Base-by-base conservation (phyloP, 1,284 basidiomycete species). In the Puccinia triticina region DNA sequence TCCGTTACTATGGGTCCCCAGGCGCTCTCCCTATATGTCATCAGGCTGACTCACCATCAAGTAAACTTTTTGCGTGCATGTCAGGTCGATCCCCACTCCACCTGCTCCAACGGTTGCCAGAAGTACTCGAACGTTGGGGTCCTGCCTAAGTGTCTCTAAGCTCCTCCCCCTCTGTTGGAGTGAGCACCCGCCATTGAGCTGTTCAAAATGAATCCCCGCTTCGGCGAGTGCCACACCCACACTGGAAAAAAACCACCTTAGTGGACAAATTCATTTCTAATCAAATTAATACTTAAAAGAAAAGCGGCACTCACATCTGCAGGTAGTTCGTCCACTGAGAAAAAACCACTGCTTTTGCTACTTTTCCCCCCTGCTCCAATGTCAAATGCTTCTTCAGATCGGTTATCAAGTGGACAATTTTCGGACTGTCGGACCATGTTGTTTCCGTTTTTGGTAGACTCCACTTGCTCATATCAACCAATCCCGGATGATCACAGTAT, bases 401-500 rank as follows among this genome's bases (percentile, higher is more conserved):
- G 1, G 0, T 12, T 4, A 66, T 66, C 61, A 66, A 66, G 14
- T 66, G 61, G 26, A 40, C 61, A 11, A 66, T 16, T 66, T 66
- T 66, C 4, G 37, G 32, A 40, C 61, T 37, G 14, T 66, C 61
- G 11, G 26, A 11, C 61, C 61, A 66, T 37, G 2, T 66, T 1
- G 26, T 43, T 66, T 34, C 29, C 0, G 7, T 11, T 12, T 14
- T 1, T 1, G 61, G 61, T 16, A 66, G 37, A 66, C 18, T 18
- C 0, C 8, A 66, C 14, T 66, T 1, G 29, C 32, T 66, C 1
- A 5, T 2, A 12, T 34, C 5, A 14, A 34, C 2, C 61, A 66
- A 66, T 40, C 37, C 12, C 61, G 29, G 61, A 34, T 66, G 61
- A 66, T 66, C 37, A 66, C 61, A 66, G 34, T 66, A 66, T 1